Conservation (phyloP, 805 yeast species). For the Metschnikowia gruessii region DNA sequence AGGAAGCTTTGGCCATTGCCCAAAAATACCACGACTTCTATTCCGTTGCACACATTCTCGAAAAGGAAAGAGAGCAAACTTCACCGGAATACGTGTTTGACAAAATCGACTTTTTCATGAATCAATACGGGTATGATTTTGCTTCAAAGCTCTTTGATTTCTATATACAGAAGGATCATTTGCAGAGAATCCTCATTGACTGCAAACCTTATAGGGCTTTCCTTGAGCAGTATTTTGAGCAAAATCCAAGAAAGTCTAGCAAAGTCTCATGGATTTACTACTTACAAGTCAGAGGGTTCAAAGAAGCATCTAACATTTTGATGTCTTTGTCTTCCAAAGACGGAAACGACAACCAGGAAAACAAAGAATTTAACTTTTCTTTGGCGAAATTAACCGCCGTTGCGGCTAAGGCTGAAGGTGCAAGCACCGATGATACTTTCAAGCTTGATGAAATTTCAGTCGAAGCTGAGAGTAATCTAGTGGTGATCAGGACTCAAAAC, state of each 20-base stretch:
- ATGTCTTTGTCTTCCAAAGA: constrained; percentile 35
- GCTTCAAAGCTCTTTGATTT: constrained; percentile 61
- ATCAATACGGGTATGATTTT: constrained; percentile 63
- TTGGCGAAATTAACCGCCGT: constrained; percentile 68
- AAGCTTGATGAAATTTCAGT: constrained; percentile 15
- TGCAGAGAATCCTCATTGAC: constrained; percentile 52
- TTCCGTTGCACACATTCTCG: constrained; percentile 54
- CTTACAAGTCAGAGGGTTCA: constrained; percentile 49
- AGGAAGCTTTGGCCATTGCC: constrained; percentile 58
- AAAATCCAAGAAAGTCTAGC: constrained; percentile 41
- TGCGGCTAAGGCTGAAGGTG: constrained; percentile 30
- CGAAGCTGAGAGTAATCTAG: constrained; percentile 50
- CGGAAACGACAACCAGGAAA: constrained; percentile 41
- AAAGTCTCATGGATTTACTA: constrained; percentile 72
- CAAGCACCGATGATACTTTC: neutral
- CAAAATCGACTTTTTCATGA: constrained; percentile 51
- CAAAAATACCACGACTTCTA: constrained; percentile 65
- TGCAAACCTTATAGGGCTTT: constrained; percentile 52
- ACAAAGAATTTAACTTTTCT: constrained; percentile 57
- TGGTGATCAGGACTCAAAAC: constrained; percentile 49
- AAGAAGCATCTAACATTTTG: constrained; percentile 49
- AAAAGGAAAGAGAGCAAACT: constrained; percentile 28
- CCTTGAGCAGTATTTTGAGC: constrained; percentile 51
- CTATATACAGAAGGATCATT: constrained; percentile 51
- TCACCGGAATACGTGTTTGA: constrained; percentile 20